Percentiles rank a stretch among this genome's conserved stretches.
These are phyloP conservation scores for Stromatinia cepivora DNA, from an alignment of 2,329 filamentous ascomycete species.

Conservation along the genomic window DNA sequence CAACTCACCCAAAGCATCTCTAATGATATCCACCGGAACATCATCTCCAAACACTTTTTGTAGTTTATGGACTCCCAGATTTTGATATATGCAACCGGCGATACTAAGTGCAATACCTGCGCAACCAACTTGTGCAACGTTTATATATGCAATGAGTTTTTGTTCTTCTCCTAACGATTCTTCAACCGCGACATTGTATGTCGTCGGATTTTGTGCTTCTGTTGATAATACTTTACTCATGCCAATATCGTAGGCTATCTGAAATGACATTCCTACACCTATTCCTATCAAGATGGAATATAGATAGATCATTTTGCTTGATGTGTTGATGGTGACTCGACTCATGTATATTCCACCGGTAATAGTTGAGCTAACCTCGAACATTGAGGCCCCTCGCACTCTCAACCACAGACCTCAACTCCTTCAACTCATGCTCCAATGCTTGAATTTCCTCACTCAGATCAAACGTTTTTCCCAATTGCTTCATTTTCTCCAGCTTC, in stretches of 20 bases:
- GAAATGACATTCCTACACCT: constrained; percentile 4
- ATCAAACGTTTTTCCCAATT: neutral
- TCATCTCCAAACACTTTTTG: neutral
- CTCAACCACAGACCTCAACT: neutral
- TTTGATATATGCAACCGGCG: neutral
- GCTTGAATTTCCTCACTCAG: neutral
- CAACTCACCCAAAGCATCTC: neutral
- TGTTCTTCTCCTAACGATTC: neutral
- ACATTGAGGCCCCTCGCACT: neutral
- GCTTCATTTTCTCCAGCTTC: neutral
- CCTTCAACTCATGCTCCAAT: too few relatives aligned
- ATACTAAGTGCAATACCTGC: neutral
- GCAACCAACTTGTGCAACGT: neutral
- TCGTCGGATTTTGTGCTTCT: neutral
- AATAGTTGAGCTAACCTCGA: neutral
- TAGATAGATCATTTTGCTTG: neutral
- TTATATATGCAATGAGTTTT: neutral
- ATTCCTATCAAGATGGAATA: neutral
- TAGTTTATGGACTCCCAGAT: neutral
- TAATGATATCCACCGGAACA: neutral
- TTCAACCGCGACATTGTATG: neutral
- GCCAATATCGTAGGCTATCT: neutral
- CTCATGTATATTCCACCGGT: neutral
- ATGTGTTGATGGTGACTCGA: neutral
- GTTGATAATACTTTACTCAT: neutral